Percentiles rank a stretch among this genome's conserved stretches.
Conservation (phyloP, 139 green algal genomes). For the Tetratostichococcus sp. region DNA sequence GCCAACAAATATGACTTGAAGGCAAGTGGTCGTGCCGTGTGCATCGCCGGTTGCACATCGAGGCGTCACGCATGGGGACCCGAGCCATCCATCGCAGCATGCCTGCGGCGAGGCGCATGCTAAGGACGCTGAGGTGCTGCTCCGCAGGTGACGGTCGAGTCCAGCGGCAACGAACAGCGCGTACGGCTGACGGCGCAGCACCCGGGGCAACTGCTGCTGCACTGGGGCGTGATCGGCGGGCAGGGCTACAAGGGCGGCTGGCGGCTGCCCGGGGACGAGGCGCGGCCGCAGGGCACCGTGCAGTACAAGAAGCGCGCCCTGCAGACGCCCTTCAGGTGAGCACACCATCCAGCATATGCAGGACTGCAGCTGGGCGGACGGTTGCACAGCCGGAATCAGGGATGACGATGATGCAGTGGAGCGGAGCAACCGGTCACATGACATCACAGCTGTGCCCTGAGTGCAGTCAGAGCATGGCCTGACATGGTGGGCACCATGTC, state of each 20-base stretch:
- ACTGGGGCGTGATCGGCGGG: slow-evolving; percentile 90
- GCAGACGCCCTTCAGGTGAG: slow-evolving; percentile 81
- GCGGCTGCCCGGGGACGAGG: slow-evolving; percentile 60
- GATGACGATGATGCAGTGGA: too few relatives aligned
- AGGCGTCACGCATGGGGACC: too few relatives aligned
- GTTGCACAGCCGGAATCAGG: too few relatives aligned
- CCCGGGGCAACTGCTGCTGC: slow-evolving; percentile 66
- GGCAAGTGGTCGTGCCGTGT: background rate
- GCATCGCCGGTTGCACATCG: too few relatives aligned
- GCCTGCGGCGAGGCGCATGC: too few relatives aligned
- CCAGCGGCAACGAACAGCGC: slow-evolving; percentile 21
- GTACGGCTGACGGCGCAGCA: slow-evolving; percentile 40
- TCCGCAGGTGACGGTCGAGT: slow-evolving; percentile 12
- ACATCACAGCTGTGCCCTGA: too few relatives aligned
- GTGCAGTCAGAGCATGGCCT: too few relatives aligned
- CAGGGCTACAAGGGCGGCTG: slow-evolving; percentile 81
- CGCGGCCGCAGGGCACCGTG: slow-evolving; percentile 72
- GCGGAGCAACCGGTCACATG: too few relatives aligned
- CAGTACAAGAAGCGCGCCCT: slow-evolving; percentile 94
- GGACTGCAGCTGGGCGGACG: background rate
- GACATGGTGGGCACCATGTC: background rate
- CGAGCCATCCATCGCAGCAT: too few relatives aligned
- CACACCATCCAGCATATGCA: background rate
- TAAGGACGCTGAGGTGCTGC: too few relatives aligned
- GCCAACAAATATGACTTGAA: background rate